Percentiles rank a stretch among this genome's conserved stretches.
These are phyloP conservation scores for Pseudocercospora ulei DNA, from an alignment of 2,329 filamentous ascomycete species.

Conservation along the genomic window DNA sequence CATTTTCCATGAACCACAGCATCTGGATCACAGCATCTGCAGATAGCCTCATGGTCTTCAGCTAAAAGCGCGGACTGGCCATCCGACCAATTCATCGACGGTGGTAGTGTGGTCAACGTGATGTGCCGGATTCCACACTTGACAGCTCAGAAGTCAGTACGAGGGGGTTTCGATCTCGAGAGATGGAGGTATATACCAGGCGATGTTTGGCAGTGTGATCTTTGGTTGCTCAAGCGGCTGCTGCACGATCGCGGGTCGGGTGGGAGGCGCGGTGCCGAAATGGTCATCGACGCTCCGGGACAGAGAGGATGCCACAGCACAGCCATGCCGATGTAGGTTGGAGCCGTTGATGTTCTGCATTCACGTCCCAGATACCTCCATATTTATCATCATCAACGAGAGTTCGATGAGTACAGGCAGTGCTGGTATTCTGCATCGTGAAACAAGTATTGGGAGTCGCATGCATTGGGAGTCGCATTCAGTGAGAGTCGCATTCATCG, in stretches of 20 bases:
- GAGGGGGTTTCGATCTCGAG: not conserved
- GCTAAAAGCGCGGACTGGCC: not conserved
- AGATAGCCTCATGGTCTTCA: slow-evolving; percentile 2
- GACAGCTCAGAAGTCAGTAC: too few species aligned
- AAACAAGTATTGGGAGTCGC: too few species aligned
- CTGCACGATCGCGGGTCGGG: not conserved
- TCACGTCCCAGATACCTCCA: not conserved
- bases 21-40: too few species aligned
- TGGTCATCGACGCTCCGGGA: not conserved
- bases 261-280: slow-evolving; percentile 1
- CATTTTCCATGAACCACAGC: slow-evolving; percentile 1
- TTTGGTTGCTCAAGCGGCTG: not conserved
- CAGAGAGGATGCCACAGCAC: not conserved
- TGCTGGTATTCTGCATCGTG: too few species aligned
- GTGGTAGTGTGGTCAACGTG: not conserved
- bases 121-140: not conserved
- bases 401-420: too few species aligned
- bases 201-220: not conserved
- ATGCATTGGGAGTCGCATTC: too few species aligned
- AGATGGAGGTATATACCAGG: not conserved
- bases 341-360: not conserved
- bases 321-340: not conserved
- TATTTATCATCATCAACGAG: not conserved
- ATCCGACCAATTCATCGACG: slow-evolving; percentile 1
- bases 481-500: too few species aligned